Conservation (phyloP, 2,329 filamentous ascomycete genomes). For the Fusarium citri region DNA sequence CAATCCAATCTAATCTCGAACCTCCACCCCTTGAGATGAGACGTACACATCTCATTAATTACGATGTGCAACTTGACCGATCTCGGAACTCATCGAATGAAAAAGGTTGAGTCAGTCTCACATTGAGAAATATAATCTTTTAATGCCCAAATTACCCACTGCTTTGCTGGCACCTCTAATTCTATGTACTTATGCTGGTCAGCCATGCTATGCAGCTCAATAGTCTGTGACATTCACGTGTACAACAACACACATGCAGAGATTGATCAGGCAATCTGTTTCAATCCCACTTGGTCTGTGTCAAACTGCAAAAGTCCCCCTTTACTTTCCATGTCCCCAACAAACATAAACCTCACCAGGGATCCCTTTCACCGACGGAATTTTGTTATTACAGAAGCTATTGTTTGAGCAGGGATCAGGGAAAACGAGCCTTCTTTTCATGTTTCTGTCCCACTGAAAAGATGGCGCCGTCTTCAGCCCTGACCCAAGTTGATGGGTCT, state of each 20-base stretch:
- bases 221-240: conserved; percentile 1
- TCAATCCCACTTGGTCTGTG: conserved; percentile 19
- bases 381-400: neutral
- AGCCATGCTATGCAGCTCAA: conserved; percentile 4
- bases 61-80: conserved; percentile 28
- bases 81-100: conserved; percentile 27
- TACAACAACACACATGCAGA: neutral
- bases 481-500: conserved; percentile 36
- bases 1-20: conserved; percentile 49
- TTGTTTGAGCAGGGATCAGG: conserved; percentile 9
- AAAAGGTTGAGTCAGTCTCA: neutral
- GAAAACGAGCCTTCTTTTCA: conserved; percentile 27
- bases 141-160: neutral
- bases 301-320: conserved; percentile 17
- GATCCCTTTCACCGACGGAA: conserved; percentile 38
- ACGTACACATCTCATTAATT: conserved; percentile 15
- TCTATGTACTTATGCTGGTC: conserved; percentile 14
- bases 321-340: conserved; percentile 17
- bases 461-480: conserved; percentile 15
- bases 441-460: conserved; percentile 13
- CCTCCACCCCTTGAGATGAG: conserved; percentile 34
- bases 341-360: conserved; percentile 8
- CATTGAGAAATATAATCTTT: neutral
- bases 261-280: conserved; percentile 20
- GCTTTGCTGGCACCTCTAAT: conserved; percentile 16